phyloP scores from a whole-genome alignment of 2,329 filamentous ascomycete species.

The Talaromyces funiculosus region DNA sequence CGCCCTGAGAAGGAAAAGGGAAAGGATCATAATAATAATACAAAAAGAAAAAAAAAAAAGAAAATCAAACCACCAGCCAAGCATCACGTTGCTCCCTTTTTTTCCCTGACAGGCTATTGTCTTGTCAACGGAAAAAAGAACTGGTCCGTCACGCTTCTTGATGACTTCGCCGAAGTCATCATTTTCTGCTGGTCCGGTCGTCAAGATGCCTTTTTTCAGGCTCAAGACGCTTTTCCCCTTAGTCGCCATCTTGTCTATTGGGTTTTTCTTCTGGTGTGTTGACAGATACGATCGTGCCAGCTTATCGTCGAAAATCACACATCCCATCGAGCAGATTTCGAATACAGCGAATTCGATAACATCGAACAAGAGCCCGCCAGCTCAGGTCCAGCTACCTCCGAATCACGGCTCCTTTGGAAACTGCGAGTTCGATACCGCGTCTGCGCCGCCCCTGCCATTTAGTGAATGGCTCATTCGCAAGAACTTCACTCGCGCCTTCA shows the following conservation, averaged over 20 bases:
- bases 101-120: neutral
- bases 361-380: constrained; percentile 5
- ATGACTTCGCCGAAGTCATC: constrained; percentile 10
- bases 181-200: constrained; percentile 20
- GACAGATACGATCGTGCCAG: constrained; percentile 35
- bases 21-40: constrained; percentile 3
- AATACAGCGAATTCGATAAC: constrained; percentile 8
- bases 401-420: constrained; percentile 16
- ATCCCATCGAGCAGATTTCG: constrained; percentile 25
- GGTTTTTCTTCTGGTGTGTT: constrained; percentile 37
- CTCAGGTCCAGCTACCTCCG: constrained; percentile 23
- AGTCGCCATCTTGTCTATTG: constrained; percentile 33
- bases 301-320: constrained; percentile 31
- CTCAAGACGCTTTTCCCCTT: constrained; percentile 36
- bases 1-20: neutral
- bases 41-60: neutral
- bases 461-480: constrained; percentile 39
- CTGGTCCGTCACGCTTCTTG: constrained; percentile 6
- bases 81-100: neutral
- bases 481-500: constrained; percentile 40
- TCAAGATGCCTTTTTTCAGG: constrained; percentile 37
- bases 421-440: constrained; percentile 32
- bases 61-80: neutral
- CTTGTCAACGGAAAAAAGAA: neutral
- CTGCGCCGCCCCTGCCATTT: constrained; percentile 33